These are phyloP conservation scores for Hemisphaericaspora lyxosophila DNA, from an alignment of 1,139 yeast genomes.

Conservation along the genomic window DNA sequence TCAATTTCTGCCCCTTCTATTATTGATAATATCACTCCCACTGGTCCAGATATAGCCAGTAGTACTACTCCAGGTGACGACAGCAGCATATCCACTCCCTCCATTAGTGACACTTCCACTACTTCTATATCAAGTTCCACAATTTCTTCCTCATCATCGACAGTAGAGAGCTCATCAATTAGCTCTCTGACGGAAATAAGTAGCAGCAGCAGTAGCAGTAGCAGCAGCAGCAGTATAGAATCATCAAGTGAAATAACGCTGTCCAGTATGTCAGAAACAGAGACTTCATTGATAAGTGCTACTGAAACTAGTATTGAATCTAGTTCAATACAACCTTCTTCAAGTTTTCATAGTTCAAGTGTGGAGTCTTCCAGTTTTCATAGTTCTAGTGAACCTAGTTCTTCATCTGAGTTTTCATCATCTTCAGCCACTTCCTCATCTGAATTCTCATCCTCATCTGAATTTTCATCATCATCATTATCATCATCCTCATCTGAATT, in stretches of 20 bases:
- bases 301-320: neutral
- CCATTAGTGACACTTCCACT: conserved; percentile 1
- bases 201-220: too few relatives aligned
- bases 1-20: too few relatives aligned
- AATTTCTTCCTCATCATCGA: neutral
- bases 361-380: neutral
- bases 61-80: conserved; percentile 1
- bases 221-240: too few relatives aligned
- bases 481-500: conserved; percentile 1
- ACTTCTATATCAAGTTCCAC: conserved; percentile 1
- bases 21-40: too few relatives aligned
- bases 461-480: conserved; percentile 3
- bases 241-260: neutral
- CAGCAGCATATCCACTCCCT: conserved; percentile 1
- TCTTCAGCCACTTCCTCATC: conserved; percentile 4
- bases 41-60: conserved; percentile 2
- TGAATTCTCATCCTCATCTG: conserved; percentile 7
- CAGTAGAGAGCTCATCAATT: too few relatives aligned
- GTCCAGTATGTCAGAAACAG: conserved; percentile 1
- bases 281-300: neutral
- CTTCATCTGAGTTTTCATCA: conserved; percentile 8
- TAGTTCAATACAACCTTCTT: neutral
- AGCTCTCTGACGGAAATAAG: neutral
- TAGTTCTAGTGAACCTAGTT: conserved; percentile 1
- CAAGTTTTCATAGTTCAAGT: conserved; percentile 1